Evolutionary conservation across 2,329 filamentous ascomycete species (phyloP).

Genomic region (Calonectria leucothoes): DNA sequence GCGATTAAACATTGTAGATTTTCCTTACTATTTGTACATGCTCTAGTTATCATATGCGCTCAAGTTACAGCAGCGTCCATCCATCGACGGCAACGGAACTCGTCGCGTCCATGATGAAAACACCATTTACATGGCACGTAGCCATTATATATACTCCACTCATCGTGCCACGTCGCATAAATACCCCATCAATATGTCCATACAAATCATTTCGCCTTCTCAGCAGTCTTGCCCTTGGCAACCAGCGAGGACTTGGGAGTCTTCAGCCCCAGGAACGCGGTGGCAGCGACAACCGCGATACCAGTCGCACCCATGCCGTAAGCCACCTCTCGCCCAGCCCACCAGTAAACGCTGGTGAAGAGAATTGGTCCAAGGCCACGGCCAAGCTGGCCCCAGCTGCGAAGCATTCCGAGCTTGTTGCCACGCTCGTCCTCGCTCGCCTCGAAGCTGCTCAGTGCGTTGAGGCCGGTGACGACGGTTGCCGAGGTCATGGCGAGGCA

Average conservation of each 20-base stretch:
- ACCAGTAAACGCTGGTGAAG: slow-evolving; percentile 98
- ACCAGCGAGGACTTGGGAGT: slow-evolving; percentile 59
- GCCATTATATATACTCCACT: not conserved
- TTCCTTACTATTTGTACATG: not conserved
- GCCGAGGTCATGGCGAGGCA: slow-evolving; percentile 90
- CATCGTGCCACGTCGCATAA: not conserved
- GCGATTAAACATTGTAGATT: not conserved
- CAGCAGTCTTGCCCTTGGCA: slow-evolving; percentile 26
- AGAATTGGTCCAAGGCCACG: slow-evolving; percentile 87
- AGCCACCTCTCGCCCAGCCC: slow-evolving; percentile 89
- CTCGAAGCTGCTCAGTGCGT: slow-evolving; percentile 92
- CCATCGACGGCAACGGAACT: not conserved
- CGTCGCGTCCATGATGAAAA: not conserved
- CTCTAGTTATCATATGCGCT: not conserved
- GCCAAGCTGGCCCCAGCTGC: slow-evolving; percentile 87
- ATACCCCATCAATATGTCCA: not conserved
- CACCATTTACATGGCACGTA: not conserved
- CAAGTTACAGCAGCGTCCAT: not conserved
- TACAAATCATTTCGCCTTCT: slow-evolving; percentile 25
- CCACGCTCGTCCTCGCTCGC: slow-evolving; percentile 84
- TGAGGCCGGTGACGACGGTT: slow-evolving; percentile 93
- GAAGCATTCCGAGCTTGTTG: slow-evolving; percentile 84
- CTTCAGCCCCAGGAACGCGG: slow-evolving; percentile 80
- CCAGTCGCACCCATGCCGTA: slow-evolving; percentile 85
- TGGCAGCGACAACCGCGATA: slow-evolving; percentile 77